phyloP scores from a whole-genome alignment of 2,329 filamentous ascomycete species.

The Hymenotorrendiella dingleyae region DNA sequence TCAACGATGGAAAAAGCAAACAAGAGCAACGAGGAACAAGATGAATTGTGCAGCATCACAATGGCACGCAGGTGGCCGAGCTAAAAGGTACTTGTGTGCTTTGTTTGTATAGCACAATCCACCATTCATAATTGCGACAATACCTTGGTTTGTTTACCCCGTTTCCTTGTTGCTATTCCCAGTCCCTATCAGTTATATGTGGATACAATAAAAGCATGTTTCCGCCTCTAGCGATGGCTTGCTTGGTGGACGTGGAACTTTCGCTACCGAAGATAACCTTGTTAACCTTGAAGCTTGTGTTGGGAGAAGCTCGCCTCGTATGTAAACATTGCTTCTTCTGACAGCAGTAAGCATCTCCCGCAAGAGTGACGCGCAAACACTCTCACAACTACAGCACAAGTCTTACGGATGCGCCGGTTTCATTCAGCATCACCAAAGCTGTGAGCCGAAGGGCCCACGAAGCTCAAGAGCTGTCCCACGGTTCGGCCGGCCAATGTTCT shows the following conservation, averaged over 20 bases:
- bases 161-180: too few species aligned
- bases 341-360: not conserved
- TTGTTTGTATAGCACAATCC: too few species aligned
- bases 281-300: not conserved
- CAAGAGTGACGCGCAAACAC: constrained; percentile 1
- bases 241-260: not conserved
- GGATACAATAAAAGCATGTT: too few species aligned
- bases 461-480: not conserved
- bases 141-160: too few species aligned
- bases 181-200: too few species aligned
- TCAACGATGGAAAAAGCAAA: not conserved
- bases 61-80: too few species aligned
- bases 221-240: not conserved
- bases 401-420: not conserved
- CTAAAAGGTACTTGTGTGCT: not conserved
- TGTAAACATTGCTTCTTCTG: not conserved
- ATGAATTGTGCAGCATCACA: not conserved
- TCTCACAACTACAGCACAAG: not conserved
- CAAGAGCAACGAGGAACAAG: not conserved
- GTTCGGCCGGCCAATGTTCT: not conserved
- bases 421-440: not conserved
- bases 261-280: too few species aligned
- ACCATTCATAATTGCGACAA: too few species aligned
- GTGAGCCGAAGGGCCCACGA: not conserved
- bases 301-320: not conserved